Evolutionary conservation across 208 protist species (phyloP).

Genomic region (Naegleria lovaniensis): DNA sequence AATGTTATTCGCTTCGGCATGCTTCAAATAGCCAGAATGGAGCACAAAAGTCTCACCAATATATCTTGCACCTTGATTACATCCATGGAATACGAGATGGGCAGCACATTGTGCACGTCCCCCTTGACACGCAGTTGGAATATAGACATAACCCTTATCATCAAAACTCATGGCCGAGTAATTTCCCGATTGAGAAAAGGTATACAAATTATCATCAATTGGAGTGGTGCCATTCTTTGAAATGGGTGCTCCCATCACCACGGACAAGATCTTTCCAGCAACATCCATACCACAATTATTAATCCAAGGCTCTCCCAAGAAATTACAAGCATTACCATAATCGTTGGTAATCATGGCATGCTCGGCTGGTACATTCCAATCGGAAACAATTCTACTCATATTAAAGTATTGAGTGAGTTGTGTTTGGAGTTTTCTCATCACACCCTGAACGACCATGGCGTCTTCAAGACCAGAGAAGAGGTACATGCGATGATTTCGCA

Average conservation of each 20-base stretch:
- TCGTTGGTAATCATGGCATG: conserved; percentile 37
- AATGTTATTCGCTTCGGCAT: conserved; percentile 49
- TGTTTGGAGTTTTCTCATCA: not conserved
- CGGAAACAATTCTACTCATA: not conserved
- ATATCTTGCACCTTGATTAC: conserved; percentile 27
- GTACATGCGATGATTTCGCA: not conserved
- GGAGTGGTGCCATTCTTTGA: not conserved
- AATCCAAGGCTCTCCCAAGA: not conserved
- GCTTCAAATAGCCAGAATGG: conserved; percentile 38
- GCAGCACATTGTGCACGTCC: conserved; percentile 28
- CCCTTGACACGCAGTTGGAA: conserved; percentile 24
- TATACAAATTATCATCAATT: not conserved
- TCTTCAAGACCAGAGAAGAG: conserved; percentile 32
- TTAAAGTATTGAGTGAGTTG: not conserved
- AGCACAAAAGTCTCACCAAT: conserved; percentile 33
- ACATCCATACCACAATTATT: not conserved
- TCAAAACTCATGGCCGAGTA: conserved; percentile 9
- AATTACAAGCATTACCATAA: not conserved
- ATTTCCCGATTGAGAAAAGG: not conserved
- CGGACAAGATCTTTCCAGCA: not conserved
- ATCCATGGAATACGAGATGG: conserved; percentile 45
- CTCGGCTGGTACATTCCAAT: conserved; percentile 27
- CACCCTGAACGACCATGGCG: conserved; percentile 1
- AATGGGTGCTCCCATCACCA: not conserved
- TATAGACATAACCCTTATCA: conserved; percentile 23